phyloP scores from a whole-genome alignment of 1,284 basidiomycete species.

The Microbotryum violaceum region DNA sequence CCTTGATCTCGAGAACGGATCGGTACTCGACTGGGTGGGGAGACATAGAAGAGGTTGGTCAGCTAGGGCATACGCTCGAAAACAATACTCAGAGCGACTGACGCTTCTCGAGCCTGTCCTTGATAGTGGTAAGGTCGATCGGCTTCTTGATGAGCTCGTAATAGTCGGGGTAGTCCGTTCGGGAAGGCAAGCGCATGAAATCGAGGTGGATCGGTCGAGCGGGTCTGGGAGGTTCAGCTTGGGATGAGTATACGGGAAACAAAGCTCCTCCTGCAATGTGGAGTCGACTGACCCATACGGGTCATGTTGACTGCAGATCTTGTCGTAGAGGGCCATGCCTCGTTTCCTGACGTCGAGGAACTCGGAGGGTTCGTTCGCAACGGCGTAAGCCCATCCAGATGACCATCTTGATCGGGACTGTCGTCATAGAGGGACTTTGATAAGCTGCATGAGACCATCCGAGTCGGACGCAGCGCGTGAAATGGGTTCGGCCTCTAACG shows the following conservation, averaged over 20 bases:
- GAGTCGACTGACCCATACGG: conserved; percentile 1
- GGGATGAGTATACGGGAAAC: background rate
- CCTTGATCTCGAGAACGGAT: conserved; percentile 20
- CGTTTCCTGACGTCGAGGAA: conserved; percentile 8
- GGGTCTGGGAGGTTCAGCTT: background rate
- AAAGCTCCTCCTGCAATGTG: background rate
- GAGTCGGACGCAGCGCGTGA: background rate
- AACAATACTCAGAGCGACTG: background rate
- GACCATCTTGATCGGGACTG: background rate
- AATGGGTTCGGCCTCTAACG: background rate
- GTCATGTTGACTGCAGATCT: conserved; percentile 7
- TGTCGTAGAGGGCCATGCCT: conserved; percentile 14
- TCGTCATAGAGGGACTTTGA: background rate
- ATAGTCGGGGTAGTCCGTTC: conserved; percentile 31
- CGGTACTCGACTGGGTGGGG: conserved; percentile 17
- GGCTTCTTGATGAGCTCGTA: conserved; percentile 33
- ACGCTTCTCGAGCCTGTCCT: conserved; percentile 21
- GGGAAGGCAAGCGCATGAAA: conserved; percentile 33
- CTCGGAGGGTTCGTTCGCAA: background rate
- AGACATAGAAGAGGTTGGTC: too few relatives aligned
- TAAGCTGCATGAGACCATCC: too few relatives aligned
- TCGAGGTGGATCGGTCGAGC: conserved; percentile 5
- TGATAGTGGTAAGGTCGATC: conserved; percentile 24
- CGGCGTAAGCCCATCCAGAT: background rate
- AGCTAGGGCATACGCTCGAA: background rate